Base-by-base conservation (phyloP, 2,329 filamentous ascomycete species). In the Xylaria sp. region DNA sequence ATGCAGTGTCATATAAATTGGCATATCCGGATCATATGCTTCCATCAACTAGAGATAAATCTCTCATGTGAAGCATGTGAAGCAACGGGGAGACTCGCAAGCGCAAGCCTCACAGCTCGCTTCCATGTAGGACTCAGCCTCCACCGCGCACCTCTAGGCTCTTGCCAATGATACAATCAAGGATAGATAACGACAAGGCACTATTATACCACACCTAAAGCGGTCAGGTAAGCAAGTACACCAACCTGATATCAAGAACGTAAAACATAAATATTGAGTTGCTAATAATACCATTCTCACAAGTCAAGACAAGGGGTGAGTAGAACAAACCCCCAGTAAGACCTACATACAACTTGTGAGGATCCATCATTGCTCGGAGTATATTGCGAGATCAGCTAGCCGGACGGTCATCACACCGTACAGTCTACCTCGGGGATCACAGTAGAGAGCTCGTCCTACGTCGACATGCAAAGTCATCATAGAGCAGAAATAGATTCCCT, bases 61-160 rank as follows among this genome's bases (percentile, higher is more conserved):
- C 21, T 53, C 51, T 19, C 30, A 17, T 12, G 50, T 19, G 21
- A 12, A 14, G 32, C 32, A 56, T 30, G 32, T 17, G 30, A 54
- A 17, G 17, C 27, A 42, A 21, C 2, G 19, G 17, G 4, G 3
- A 45, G 9, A 30, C 24, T 21, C 42, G 21, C 32, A 42, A 58
- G n/a, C 19, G 45, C 14, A 32, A 32, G 47, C 8, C 34, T 51
- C 42, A 36, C 34, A 34, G 57, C 54, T 54, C 47, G 62, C 62
- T 55, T 54, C 45, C n/a, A 61, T 65, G 61, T 45, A 68, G 58
- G 66, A 68, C 61, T 68, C 32, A n/a, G 30, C 30, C 21, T 3
- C 54, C 39, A 17, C 11, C 61, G 71, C 66, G 3, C 63, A 63
- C 42, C 24, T 12, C 48, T 51, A 11, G 19, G 45, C 60, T 64